These are phyloP conservation scores for Monilinia laxa DNA, from an alignment of 2,329 filamentous ascomycete genomes.

Conservation along the genomic window DNA sequence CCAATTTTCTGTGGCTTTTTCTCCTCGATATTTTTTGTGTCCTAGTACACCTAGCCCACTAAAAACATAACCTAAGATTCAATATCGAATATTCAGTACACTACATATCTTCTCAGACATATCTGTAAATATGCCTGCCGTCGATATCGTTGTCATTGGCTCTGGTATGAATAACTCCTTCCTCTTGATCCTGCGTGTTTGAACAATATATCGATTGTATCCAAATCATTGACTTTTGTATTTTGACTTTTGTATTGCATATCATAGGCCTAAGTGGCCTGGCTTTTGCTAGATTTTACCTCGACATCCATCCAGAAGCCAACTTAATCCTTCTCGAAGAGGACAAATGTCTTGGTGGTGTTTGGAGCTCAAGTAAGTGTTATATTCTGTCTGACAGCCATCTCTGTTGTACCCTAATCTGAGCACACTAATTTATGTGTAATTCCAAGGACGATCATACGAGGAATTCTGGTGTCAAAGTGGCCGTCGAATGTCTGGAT, in stretches of 20 bases:
- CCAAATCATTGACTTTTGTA: slow-evolving; percentile 1
- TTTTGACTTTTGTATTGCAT: background rate
- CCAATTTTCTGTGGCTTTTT: background rate
- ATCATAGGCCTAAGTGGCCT: slow-evolving; percentile 19
- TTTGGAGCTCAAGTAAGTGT: slow-evolving; percentile 10
- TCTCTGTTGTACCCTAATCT: background rate
- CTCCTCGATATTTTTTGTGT: background rate
- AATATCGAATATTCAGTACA: background rate
- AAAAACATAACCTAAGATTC: background rate
- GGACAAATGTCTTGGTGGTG: slow-evolving; percentile 24
- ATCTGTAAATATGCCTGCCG: background rate
- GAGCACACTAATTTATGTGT: background rate
- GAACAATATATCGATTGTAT: background rate
- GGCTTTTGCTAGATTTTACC: slow-evolving; percentile 27
- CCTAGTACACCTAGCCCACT: background rate
- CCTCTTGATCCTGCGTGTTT: background rate
- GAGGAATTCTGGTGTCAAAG: slow-evolving; percentile 40
- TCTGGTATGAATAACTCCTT: background rate
- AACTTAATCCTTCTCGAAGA: slow-evolving; percentile 27
- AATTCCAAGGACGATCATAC: slow-evolving; percentile 33
- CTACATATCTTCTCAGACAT: background rate
- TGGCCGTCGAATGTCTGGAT: slow-evolving; percentile 38
- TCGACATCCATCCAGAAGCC: slow-evolving; percentile 26
- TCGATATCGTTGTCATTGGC: slow-evolving; percentile 12
- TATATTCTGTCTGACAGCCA: background rate